phyloP scores from a whole-genome alignment of 176 grass and related monocot species.

The Musa schizocarpa region DNA sequence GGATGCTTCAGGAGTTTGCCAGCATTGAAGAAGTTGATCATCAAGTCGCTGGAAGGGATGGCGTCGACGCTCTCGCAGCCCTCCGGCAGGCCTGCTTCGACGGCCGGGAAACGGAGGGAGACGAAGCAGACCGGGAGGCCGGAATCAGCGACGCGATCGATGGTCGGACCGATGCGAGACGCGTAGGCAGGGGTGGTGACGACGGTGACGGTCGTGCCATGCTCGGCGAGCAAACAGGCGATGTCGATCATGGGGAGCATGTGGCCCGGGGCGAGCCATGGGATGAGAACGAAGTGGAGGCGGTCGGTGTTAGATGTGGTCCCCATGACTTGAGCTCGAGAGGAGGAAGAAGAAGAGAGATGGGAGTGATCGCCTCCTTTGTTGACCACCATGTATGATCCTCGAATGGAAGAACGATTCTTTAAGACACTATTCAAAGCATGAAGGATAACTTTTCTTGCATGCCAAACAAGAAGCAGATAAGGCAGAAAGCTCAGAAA shows the following conservation, averaged over 20 bases:
- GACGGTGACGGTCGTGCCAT: background rate
- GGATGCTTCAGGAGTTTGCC: background rate
- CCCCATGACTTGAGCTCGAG: background rate
- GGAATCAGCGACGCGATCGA: background rate
- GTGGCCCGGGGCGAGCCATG: background rate
- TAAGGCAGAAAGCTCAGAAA: too few species aligned
- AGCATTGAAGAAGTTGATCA: background rate
- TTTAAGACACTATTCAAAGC: too few species aligned
- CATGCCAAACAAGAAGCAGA: too few species aligned
- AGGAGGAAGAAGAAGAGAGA: background rate
- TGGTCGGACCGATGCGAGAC: background rate
- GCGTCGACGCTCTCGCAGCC: slow-evolving; percentile 7
- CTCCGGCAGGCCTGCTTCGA: background rate
- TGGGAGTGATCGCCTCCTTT: too few species aligned
- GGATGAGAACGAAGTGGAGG: background rate
- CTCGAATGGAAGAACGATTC: too few species aligned
- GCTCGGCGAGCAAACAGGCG: background rate
- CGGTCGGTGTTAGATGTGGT: background rate
- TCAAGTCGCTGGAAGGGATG: slow-evolving; percentile 1
- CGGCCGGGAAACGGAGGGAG: background rate
- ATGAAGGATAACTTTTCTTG: too few species aligned
- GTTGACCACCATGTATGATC: too few species aligned
- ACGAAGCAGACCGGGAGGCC: background rate
- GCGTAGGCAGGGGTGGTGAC: background rate
- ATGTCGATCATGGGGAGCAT: slow-evolving; percentile 7